These are phyloP conservation scores for Hortaea sp. DNA, from an alignment of 2,329 filamentous ascomycete species.

Conservation along the genomic window DNA sequence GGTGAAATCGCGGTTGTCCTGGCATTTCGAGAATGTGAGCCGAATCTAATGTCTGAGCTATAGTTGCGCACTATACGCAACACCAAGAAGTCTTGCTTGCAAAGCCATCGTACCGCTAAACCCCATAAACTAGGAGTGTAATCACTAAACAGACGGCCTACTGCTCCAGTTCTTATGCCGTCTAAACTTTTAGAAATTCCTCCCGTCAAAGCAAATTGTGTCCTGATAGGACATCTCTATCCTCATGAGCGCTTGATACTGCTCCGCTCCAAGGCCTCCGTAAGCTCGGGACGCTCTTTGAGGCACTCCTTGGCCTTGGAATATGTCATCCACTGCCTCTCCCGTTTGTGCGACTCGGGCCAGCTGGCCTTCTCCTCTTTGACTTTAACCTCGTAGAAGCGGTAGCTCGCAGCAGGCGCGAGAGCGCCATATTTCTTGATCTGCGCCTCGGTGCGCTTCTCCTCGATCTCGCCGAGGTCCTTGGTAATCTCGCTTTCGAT, in stretches of 20 bases:
- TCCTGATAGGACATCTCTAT: no score
- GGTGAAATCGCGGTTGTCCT: no score
- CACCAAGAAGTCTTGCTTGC: no score
- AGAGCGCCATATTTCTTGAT: conserved; percentile 27
- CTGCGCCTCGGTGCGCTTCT: conserved; percentile 50
- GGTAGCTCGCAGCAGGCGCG: conserved; percentile 66
- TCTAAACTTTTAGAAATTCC: no score
- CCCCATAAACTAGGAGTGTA: no score
- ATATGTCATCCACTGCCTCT: conserved; percentile 82
- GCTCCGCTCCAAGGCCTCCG: conserved; percentile 76
- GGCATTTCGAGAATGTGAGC: no score
- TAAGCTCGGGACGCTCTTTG: conserved; percentile 69
- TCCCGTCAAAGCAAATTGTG: no score
- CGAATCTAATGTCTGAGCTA: no score
- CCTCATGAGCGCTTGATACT: conserved; percentile 9
- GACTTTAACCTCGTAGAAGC: conserved; percentile 83
- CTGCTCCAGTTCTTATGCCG: no score
- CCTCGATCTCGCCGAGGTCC: conserved; percentile 77
- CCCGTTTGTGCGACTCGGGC: conserved; percentile 90
- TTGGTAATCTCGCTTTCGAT: conserved; percentile 76
- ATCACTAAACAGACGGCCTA: no score
- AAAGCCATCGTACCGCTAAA: no score
- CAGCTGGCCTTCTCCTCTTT: conserved; percentile 74
- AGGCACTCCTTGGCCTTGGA: conserved; percentile 69
- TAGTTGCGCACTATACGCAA: no score